These are phyloP conservation scores for Chenopodium album DNA, from an alignment of 148 eudicot genomes.

Conservation along the genomic window DNA sequence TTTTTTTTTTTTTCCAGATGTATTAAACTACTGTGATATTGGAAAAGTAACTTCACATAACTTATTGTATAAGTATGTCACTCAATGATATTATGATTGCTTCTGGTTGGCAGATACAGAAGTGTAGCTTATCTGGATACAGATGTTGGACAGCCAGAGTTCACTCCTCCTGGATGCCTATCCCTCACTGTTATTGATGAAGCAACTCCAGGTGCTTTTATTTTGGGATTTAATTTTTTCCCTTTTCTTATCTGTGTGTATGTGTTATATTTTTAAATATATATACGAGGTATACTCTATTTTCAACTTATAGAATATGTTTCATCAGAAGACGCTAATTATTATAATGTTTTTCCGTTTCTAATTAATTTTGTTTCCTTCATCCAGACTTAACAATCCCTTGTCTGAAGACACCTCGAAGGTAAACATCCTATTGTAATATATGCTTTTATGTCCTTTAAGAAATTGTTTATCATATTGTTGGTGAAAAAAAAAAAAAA, in stretches of 20 bases:
- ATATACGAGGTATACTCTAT: neutral
- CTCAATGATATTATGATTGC: neutral
- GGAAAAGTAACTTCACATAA: neutral
- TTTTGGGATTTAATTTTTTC: neutral
- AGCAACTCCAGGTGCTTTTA: slow-evolving; percentile 61
- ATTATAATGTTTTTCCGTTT: neutral
- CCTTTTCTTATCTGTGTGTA: neutral
- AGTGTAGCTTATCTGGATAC: slow-evolving; percentile 87
- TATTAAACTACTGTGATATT: neutral
- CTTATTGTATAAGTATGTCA: neutral
- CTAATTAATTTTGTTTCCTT: slow-evolving; percentile 22
- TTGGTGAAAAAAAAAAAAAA: neutral
- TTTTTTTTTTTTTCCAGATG: neutral
- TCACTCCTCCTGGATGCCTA: slow-evolving; percentile 88
- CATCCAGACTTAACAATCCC: slow-evolving; percentile 68
- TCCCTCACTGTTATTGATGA: slow-evolving; percentile 75
- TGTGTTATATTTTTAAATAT: no score
- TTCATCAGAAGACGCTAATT: neutral
- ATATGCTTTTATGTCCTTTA: neutral
- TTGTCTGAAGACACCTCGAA: slow-evolving; percentile 85
- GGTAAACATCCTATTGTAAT: slow-evolving; percentile 38
- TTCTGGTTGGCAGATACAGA: slow-evolving; percentile 47
- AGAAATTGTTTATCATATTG: neutral
- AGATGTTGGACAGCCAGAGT: slow-evolving; percentile 98
- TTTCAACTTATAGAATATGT: neutral